phyloP scores from a whole-genome alignment of 768 basidiomycete species.

The Mycena floridula region DNA sequence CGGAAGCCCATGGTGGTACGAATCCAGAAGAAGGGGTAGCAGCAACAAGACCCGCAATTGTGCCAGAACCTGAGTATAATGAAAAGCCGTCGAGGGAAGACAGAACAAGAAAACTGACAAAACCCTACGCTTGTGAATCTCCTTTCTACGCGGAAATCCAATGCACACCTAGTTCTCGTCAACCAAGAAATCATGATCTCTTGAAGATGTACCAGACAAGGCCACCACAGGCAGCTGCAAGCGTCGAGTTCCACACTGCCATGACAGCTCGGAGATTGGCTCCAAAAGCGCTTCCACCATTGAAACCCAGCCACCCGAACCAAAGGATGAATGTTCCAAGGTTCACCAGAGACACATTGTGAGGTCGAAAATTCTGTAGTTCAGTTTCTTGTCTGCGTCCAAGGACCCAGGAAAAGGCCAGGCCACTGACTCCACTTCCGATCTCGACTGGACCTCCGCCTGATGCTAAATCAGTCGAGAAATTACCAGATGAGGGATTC shows the following conservation, averaged over 20 bases:
- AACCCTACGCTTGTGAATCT: slow-evolving; percentile 90
- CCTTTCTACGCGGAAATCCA: slow-evolving; percentile 74
- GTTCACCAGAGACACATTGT: slow-evolving; percentile 79
- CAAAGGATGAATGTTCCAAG: slow-evolving; percentile 83
- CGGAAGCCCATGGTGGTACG: slow-evolving; percentile 69
- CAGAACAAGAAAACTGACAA: no score
- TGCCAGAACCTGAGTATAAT: slow-evolving; percentile 38
- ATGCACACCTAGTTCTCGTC: no score
- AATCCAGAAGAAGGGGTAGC: slow-evolving; percentile 86
- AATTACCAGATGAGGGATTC: slow-evolving; percentile 1
- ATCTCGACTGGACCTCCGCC: slow-evolving; percentile 89
- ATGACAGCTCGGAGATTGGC: slow-evolving; percentile 83
- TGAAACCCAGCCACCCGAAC: slow-evolving; percentile 90
- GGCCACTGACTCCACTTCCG: slow-evolving; percentile 75
- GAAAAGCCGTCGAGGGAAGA: neutral
- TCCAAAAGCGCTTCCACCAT: slow-evolving; percentile 84
- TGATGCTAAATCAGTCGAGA: slow-evolving; percentile 17
- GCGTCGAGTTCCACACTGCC: slow-evolving; percentile 87
- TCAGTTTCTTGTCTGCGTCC: slow-evolving; percentile 74
- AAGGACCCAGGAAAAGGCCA: slow-evolving; percentile 84
- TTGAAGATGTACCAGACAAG: slow-evolving; percentile 88
- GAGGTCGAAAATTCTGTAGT: slow-evolving; percentile 75
- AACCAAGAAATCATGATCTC: no score
- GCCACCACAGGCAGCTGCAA: slow-evolving; percentile 76
- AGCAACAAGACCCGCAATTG: slow-evolving; percentile 83